These are phyloP conservation scores for Noccaea bulbosa DNA, from an alignment of 345 rosid genomes.

Conservation along the genomic window DNA sequence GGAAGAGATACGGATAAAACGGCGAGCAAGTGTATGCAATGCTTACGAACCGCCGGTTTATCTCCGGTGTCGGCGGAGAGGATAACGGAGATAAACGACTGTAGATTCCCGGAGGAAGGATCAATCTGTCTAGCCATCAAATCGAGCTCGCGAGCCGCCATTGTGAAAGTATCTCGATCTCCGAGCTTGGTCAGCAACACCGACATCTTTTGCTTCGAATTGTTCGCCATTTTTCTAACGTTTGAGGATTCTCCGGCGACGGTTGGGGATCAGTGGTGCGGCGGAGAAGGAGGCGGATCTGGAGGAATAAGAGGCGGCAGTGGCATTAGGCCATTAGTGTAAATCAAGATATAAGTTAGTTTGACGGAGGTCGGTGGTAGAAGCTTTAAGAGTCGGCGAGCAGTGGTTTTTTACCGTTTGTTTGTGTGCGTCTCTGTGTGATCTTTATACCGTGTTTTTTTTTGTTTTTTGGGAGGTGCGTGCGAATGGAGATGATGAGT, in stretches of 20 bases:
- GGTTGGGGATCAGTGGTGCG: constrained; percentile 15
- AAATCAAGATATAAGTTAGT: background rate
- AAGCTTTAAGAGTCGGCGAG: background rate
- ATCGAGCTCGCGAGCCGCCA: constrained; percentile 75
- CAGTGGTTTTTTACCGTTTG: constrained; percentile 32
- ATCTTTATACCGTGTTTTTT: constrained; percentile 32
- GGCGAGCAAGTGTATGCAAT: constrained; percentile 72
- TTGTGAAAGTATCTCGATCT: constrained; percentile 79
- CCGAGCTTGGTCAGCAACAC: constrained; percentile 70
- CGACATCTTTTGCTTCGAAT: constrained; percentile 58
- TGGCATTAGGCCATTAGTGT: constrained; percentile 38
- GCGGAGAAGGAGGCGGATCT: constrained; percentile 42
- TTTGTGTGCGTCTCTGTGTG: constrained; percentile 12
- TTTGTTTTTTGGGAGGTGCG: background rate
- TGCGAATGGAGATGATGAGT: constrained; percentile 28
- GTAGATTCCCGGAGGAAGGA: constrained; percentile 50
- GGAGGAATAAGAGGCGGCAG: constrained; percentile 42
- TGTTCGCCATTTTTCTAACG: constrained; percentile 52
- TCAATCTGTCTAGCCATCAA: constrained; percentile 66
- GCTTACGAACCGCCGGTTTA: constrained; percentile 73
- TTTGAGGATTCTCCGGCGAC: constrained; percentile 1
- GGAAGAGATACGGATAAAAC: constrained; percentile 56
- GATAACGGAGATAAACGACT: constrained; percentile 69
- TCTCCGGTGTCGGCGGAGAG: constrained; percentile 74
- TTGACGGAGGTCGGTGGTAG: constrained; percentile 6